These are phyloP conservation scores for Pyrus bretschneideri DNA, from an alignment of 306 rosid species.

Conservation along the genomic window DNA sequence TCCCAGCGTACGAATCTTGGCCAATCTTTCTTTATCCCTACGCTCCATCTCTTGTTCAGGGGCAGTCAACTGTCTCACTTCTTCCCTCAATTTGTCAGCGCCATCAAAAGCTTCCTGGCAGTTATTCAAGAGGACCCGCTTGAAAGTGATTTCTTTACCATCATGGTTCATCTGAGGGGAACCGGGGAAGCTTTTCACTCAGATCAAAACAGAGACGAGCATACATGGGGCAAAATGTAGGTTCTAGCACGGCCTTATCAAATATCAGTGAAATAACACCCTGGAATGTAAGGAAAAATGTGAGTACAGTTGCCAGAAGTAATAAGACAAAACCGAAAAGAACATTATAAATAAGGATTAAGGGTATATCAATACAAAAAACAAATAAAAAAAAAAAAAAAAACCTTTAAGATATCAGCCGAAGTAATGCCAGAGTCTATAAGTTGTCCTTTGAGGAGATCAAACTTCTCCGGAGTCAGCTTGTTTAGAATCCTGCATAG, in stretches of 20 bases:
- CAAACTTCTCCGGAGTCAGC: conserved; percentile 98
- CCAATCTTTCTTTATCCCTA: conserved; percentile 73
- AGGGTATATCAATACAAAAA: background rate
- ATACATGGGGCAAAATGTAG: conserved; percentile 99
- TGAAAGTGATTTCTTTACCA: conserved; percentile 83
- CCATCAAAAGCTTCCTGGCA: conserved; percentile 99
- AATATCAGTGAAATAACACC: conserved; percentile 78
- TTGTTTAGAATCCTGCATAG: conserved; percentile 83
- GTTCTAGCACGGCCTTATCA: conserved; percentile 97
- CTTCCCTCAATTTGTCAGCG: conserved; percentile 73
- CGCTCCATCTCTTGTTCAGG: conserved; percentile 88
- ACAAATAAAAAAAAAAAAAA: background rate
- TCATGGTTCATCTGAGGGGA: conserved; percentile 87
- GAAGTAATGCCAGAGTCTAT: conserved; percentile 88
- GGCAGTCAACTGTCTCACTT: conserved; percentile 69
- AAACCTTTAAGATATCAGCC: conserved; percentile 86
- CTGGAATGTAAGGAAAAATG: conserved; percentile 45
- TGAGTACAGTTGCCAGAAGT: conserved; percentile 13
- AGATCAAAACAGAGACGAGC: conserved; percentile 84
- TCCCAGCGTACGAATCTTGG: conserved; percentile 90
- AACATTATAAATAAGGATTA: background rate
- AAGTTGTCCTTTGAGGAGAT: conserved; percentile 92
- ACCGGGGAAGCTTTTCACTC: conserved; percentile 71
- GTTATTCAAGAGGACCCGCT: conserved; percentile 73
- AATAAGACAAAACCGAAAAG: background rate